Percentiles rank a stretch among this genome's conserved stretches.
Evolutionary conservation across 257 asterid genomes (phyloP).

Genomic region (Primulina huaijiensis): DNA sequence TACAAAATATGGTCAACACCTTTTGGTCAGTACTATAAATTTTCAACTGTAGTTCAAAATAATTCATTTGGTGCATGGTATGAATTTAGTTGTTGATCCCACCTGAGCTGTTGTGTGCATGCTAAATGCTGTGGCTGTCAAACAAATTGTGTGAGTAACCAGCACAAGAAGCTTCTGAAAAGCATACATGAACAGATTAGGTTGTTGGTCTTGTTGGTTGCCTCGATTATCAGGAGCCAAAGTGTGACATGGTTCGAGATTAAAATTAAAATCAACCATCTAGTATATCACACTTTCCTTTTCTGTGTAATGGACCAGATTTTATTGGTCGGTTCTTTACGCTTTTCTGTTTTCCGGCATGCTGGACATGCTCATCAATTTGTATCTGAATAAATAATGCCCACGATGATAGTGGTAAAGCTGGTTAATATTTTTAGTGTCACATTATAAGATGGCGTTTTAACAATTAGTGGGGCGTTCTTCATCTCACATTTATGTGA

Average conservation of each 20-base stretch:
- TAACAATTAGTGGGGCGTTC: conserved; percentile 12
- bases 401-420: conserved; percentile 2
- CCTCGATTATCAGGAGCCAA: conserved; percentile 1
- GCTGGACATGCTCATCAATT: conserved; percentile 1
- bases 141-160: background rate
- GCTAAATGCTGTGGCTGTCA: conserved; percentile 13
- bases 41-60: conserved; percentile 5
- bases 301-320: background rate
- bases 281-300: background rate
- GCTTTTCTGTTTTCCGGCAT: background rate
- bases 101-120: background rate
- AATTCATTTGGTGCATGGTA: background rate
- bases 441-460: background rate
- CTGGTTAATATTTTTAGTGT: background rate
- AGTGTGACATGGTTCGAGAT: conserved; percentile 3
- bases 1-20: conserved; percentile 16
- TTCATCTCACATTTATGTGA: background rate
- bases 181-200: background rate
- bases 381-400: conserved; percentile 12
- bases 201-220: background rate
- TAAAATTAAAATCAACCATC: background rate
- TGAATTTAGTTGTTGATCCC: background rate
- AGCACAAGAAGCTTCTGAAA: background rate
- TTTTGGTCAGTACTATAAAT: background rate
- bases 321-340: conserved; percentile 10